These are phyloP conservation scores for Cyclotella baltica DNA, from an alignment of 108 stramenopile species.

Conservation along the genomic window DNA sequence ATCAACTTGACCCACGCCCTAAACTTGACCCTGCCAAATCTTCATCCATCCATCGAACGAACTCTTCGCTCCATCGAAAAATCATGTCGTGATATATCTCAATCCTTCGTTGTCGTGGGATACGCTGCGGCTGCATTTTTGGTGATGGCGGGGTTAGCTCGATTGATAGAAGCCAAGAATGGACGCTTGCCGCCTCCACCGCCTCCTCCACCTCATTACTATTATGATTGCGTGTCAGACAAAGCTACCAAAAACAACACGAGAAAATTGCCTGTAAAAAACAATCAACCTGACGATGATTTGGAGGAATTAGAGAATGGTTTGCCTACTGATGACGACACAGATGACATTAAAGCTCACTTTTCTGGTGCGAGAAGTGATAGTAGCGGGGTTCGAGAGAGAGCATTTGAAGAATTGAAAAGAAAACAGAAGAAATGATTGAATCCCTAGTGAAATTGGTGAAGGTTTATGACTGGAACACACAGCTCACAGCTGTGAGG, in stretches of 20 bases:
- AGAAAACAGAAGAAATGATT: too few species aligned
- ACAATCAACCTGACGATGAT: too few species aligned
- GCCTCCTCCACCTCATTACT: constrained; percentile 1
- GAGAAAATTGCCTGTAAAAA: too few species aligned
- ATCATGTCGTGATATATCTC: constrained; percentile 24
- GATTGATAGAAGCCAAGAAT: constrained; percentile 9
- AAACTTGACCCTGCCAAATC: constrained; percentile 14
- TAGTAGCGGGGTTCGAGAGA: too few species aligned
- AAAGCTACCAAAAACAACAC: not conserved
- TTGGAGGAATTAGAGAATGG: too few species aligned
- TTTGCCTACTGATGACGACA: too few species aligned
- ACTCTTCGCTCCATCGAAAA: constrained; percentile 20
- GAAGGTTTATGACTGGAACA: too few species aligned
- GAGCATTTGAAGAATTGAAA: too few species aligned
- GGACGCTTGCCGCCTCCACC: constrained; percentile 9
- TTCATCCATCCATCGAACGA: constrained; percentile 16
- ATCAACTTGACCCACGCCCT: constrained; percentile 26
- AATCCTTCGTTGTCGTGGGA: constrained; percentile 6
- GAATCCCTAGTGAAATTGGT: too few species aligned
- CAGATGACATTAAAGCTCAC: too few species aligned
- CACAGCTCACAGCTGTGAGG: too few species aligned
- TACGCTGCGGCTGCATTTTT: constrained; percentile 25
- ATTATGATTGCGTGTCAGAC: not conserved
- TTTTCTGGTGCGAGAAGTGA: too few species aligned
- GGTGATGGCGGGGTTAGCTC: constrained; percentile 20